phyloP scores from a whole-genome alignment of 2,329 filamentous ascomycete genomes.

The Penicillium sp. region DNA sequence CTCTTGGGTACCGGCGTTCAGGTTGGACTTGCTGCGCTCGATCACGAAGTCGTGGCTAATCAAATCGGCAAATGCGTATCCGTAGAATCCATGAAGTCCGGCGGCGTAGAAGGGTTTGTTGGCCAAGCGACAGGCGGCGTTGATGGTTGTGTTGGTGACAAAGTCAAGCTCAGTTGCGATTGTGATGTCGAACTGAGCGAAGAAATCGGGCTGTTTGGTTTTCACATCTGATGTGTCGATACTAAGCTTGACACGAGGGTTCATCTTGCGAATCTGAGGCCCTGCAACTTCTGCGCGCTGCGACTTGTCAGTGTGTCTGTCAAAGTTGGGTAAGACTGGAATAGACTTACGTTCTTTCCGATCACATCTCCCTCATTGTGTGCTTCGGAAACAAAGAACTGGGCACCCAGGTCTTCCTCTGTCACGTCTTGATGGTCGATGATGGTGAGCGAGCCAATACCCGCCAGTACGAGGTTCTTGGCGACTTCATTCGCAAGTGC shows the following conservation, averaged over 20 bases:
- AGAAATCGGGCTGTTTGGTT: constrained; percentile 72
- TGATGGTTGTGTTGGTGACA: constrained; percentile 73
- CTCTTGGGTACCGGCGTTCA: constrained; percentile 65
- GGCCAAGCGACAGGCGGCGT: constrained; percentile 79
- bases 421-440: constrained; percentile 75
- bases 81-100: constrained; percentile 84
- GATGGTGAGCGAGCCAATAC: constrained; percentile 86
- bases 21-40: constrained; percentile 79
- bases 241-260: constrained; percentile 79
- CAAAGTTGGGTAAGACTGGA: background rate
- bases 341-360: constrained; percentile 66
- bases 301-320: constrained; percentile 15
- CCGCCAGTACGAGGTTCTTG: constrained; percentile 94
- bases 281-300: constrained; percentile 78
- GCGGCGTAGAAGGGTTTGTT: constrained; percentile 86
- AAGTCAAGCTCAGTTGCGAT: constrained; percentile 88
- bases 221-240: constrained; percentile 69
- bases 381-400: constrained; percentile 77
- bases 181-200: constrained; percentile 76
- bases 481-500: constrained; percentile 91
- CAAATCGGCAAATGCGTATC: constrained; percentile 92
- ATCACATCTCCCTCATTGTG: constrained; percentile 39
- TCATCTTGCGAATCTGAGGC: constrained; percentile 78
- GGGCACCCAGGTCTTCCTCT: constrained; percentile 76
- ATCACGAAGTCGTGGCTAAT: constrained; percentile 89